Base-by-base conservation (phyloP, 768 basidiomycete species). In the Tricholoma matsutake region DNA sequence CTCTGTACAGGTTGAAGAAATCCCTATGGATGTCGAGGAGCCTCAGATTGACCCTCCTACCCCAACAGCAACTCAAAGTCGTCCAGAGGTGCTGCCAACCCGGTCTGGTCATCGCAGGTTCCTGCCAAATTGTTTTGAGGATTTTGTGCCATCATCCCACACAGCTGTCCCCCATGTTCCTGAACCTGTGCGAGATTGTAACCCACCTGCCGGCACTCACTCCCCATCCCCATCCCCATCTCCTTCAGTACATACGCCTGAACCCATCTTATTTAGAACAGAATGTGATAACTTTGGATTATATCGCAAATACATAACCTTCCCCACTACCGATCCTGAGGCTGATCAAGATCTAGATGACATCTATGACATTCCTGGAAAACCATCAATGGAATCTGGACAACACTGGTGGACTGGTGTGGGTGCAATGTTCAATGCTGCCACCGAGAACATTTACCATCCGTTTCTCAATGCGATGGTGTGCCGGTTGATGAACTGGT, bases 201-300 rank as follows among this genome's bases (percentile, higher is more conserved):
- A 6, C 32, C n/a, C 18, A 35, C 32, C 32, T 34, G 20, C 29
- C 10, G 34, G 18, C 22, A 7, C 45, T 47, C 29, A 29, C 52
- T 16, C 43, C 20, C 43, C n/a, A n/a, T n/a, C n/a, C n/a, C n/a
- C 47, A 32, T 49, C 56, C 18, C 45, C 61, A 41, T 20, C 63
- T 45, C 25, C 51, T 25, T 18, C 28, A 54, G 49, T 29, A 32
- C 52, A 39, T 10, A 54, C 57, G 41, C 20, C 20, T 47, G 45
- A 47, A 47, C 56, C 39, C 58, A 41, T 55, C 10, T 32, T 39
- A 6, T 43, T 64, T 16, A 57, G 54, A 56, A 72, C 65, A 2
- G 56, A 65, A 35, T 65, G 67, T 6, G 65, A 71, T 54, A 32
- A 57, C 1, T 63, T 65, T 47, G 66, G 70, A 0, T 53, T 71